Evolutionary conservation across 169 alveolate species (phyloP), one percentile per base, ranked within the genome.

Genomic region (Plasmodium coatneyi): DNA sequence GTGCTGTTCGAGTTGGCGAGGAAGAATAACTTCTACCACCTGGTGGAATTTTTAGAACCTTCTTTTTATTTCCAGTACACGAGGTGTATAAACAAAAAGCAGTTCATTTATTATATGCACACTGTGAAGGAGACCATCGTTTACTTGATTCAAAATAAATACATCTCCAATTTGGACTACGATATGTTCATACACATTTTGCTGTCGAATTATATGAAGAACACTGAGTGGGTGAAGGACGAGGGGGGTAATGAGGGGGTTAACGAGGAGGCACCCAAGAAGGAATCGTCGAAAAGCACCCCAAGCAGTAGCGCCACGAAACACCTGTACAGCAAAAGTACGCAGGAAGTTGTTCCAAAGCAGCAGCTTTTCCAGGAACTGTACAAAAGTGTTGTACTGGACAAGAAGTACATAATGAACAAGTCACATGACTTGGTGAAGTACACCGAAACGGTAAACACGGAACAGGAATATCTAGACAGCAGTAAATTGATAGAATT

Each of bases 401-500:
- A 92, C 32, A 84, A 80, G 56, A 76, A 92, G 46, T 76, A 74
- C 80, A 60, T 41, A 22, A 30, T 66, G 36, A 92, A 92, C 32
- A 81, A 78, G 34, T 56, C 95, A 5, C 82, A 92, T 43, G 92
- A 81, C 70, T 76, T 92, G 71, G 92, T 92, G 19, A 80, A 92
- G 34, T 92, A 92, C 82, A 92, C 95, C 5, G 94, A 89, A 80
- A 81, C 92, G 36, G 95, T 93, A 54, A 90, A 95, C 78, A 16
- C 83, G n/a, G 78, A 78, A 39, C 94, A 89, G 71, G 97, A 95
- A 22, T 95, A 92, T 90, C 71, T 96, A 83, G 96, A 95, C 60
- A 95, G 97, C 9, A 96, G 84, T n/a, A 91, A 92, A 16, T 83
- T 96, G 66, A 66, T 96, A 72, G 94, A 93, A 43, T 84, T 98